Conservation (phyloP, 352 stramenopile genomes). For the Pythium dissimile region DNA sequence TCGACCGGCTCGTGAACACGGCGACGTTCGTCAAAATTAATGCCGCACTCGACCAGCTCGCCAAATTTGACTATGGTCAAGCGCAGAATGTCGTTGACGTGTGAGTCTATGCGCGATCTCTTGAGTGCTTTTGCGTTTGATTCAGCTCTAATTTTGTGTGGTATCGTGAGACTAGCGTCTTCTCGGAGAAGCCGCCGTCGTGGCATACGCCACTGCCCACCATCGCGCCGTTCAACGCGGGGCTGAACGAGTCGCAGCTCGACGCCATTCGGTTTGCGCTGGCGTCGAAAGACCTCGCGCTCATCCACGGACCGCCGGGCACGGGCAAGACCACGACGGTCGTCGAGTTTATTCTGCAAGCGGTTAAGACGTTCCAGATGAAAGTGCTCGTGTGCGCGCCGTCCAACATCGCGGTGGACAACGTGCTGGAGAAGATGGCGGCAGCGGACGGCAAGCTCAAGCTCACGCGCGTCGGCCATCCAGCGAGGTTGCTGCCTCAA, state of each 20-base stretch:
- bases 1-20: constrained; percentile 86
- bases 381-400: constrained; percentile 96
- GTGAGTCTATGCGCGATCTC: constrained; percentile 20
- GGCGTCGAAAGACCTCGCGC: constrained; percentile 78
- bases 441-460: constrained; percentile 31
- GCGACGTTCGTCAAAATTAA: constrained; percentile 79
- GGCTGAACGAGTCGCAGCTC: constrained; percentile 76
- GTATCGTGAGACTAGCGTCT: constrained; percentile 38
- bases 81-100: constrained; percentile 67
- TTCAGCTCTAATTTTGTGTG: neutral
- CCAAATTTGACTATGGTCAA: constrained; percentile 54
- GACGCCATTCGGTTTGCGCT: constrained; percentile 78
- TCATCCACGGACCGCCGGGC: constrained; percentile 92
- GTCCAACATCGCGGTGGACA: constrained; percentile 99
- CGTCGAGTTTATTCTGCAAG: constrained; percentile 95
- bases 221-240: constrained; percentile 44
- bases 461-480: constrained; percentile 91
- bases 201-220: constrained; percentile 48
- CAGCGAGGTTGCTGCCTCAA: constrained; percentile 88
- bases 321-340: constrained; percentile 98
- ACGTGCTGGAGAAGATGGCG: constrained; percentile 94
- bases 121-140: neutral
- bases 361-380: constrained; percentile 75
- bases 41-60: constrained; percentile 56
- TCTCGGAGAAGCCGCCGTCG: constrained; percentile 38